Percentiles rank a stretch among this genome's conserved stretches.
Conservation (phyloP, 176 grass and related monocot species). For the Musa beccarii region DNA sequence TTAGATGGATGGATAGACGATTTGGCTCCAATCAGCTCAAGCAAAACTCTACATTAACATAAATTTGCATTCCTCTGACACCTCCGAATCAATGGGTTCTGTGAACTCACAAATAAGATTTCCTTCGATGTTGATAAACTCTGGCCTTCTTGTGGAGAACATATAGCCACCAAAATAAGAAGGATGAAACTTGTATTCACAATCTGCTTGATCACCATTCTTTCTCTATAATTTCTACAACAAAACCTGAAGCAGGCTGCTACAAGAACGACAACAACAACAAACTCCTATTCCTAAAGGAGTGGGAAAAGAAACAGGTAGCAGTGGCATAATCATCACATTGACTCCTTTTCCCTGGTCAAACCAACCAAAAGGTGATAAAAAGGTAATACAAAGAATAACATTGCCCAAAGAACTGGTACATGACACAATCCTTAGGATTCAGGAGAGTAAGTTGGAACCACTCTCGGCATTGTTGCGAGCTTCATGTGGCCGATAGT, state of each 20-base stretch:
- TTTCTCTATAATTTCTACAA: background rate
- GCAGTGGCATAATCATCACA: background rate
- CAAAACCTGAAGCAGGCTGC: background rate
- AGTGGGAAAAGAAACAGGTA: too few relatives aligned
- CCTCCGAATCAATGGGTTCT: too few relatives aligned
- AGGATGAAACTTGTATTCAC: background rate
- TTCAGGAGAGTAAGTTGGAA: conserved; percentile 32
- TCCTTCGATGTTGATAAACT: too few relatives aligned
- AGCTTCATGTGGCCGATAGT: conserved; percentile 50
- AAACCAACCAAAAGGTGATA: background rate
- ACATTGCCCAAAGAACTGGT: background rate
- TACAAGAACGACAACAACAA: too few relatives aligned
- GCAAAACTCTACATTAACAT: too few relatives aligned
- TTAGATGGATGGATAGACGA: too few relatives aligned
- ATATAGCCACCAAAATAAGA: too few relatives aligned
- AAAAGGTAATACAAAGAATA: background rate
- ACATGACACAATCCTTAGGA: background rate
- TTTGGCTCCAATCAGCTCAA: too few relatives aligned
- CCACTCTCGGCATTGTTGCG: conserved; percentile 33
- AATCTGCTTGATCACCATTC: conserved; percentile 3
- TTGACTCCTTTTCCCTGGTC: background rate
- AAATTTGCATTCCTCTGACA: too few relatives aligned
- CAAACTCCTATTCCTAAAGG: background rate
- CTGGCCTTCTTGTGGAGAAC: too few relatives aligned
- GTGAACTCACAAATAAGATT: too few relatives aligned